phyloP scores from a whole-genome alignment of 306 rosid genomes.

The Trifolium subterraneum region DNA sequence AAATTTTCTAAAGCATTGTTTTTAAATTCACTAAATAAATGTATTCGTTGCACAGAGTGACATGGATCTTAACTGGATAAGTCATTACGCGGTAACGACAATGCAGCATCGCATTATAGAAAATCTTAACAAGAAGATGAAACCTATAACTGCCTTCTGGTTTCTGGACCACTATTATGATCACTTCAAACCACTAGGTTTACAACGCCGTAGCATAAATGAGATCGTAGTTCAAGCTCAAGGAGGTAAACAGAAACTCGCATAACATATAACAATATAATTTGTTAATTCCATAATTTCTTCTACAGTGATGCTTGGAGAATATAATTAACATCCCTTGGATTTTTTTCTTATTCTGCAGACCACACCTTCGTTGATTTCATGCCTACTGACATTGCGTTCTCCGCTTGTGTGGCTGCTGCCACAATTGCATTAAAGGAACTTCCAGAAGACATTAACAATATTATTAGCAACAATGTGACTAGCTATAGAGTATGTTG shows the following conservation, averaged over 20 bases:
- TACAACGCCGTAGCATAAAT: constrained; percentile 29
- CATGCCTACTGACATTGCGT: constrained; percentile 34
- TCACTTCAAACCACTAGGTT: neutral
- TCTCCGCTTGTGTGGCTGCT: constrained; percentile 33
- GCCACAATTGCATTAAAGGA: neutral
- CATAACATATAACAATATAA: neutral
- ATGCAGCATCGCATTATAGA: constrained; percentile 19
- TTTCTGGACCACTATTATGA: constrained; percentile 30
- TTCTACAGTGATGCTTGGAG: neutral
- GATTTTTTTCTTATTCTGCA: constrained; percentile 1
- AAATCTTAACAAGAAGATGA: constrained; percentile 28
- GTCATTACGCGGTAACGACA: neutral
- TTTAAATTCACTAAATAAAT: neutral
- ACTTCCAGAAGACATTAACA: neutral
- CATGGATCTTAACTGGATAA: neutral
- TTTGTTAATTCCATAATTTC: neutral
- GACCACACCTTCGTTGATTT: neutral
- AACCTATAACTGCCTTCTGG: constrained; percentile 23
- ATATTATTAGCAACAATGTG: too few species aligned
- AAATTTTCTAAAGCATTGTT: too few species aligned
- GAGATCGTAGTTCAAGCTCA: constrained; percentile 42
- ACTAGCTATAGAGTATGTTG: constrained; percentile 16
- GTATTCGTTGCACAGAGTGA: neutral
- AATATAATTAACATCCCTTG: neutral
- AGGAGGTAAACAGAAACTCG: constrained; percentile 30